These are phyloP conservation scores for Trichosporon ovoides DNA, from an alignment of 1,284 basidiomycete species.

Conservation along the genomic window DNA sequence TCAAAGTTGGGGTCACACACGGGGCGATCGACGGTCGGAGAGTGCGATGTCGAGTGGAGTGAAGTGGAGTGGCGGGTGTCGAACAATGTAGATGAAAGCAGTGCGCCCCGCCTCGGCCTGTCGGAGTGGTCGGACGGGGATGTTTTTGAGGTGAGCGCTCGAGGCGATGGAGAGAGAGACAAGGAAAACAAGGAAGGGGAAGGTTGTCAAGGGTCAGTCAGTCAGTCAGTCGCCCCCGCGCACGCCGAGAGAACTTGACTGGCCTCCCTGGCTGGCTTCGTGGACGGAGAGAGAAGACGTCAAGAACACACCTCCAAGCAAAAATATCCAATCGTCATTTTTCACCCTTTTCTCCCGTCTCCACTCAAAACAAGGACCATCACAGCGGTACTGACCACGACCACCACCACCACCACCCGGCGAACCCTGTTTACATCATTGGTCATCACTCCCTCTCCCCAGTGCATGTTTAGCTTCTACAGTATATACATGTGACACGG, in stretches of 20 bases:
- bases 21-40: background rate
- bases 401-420: too few species aligned
- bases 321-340: slow-evolving; percentile 2
- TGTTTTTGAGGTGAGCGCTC: background rate
- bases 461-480: too few species aligned
- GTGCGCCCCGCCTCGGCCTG: slow-evolving; percentile 2
- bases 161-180: too few species aligned
- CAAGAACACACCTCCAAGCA: slow-evolving; percentile 3
- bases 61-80: background rate
- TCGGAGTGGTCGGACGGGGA: slow-evolving; percentile 3
- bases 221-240: background rate
- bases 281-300: background rate
- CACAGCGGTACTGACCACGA: too few species aligned
- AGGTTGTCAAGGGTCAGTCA: too few species aligned
- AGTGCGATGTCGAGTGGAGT: background rate
- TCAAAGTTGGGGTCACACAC: background rate
- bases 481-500: slow-evolving; percentile 3
- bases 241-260: background rate
- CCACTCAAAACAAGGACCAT: too few species aligned
- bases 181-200: background rate
- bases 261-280: too few species aligned
- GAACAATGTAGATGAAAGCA: background rate
- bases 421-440: too few species aligned
- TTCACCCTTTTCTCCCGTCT: background rate
- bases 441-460: too few species aligned